Evolutionary conservation across 345 rosid species (phyloP).

Genomic region (Rhodomyrtus tomentosa): DNA sequence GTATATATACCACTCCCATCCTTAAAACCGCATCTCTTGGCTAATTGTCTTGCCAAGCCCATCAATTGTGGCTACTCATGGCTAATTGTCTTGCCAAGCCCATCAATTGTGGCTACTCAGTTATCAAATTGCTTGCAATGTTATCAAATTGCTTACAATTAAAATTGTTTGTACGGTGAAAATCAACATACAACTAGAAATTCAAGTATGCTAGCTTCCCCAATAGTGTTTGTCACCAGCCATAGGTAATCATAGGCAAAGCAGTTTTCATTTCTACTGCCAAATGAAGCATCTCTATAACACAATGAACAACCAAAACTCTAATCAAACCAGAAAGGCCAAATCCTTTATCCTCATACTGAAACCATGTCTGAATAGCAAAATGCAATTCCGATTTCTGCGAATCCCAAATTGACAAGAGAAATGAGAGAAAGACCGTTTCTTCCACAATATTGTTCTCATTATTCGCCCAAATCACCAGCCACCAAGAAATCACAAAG

Average conservation of each 20-base stretch:
- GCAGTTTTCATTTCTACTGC: background rate
- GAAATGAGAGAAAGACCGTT: background rate
- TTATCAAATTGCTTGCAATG: too few species aligned
- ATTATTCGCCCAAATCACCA: background rate
- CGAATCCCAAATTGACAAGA: background rate
- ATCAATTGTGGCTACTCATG: background rate
- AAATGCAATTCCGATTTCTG: background rate
- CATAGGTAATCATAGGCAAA: background rate
- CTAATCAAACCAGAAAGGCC: background rate
- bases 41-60: background rate
- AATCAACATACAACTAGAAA: background rate
- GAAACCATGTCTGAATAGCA: background rate
- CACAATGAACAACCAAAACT: rapidly evolving
- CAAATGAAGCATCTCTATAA: background rate
- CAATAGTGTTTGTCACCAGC: background rate
- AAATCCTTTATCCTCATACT: background rate
- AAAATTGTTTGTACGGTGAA: background rate
- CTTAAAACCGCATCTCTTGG: background rate
- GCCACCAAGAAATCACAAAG: background rate
- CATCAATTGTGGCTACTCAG: background rate
- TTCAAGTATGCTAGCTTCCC: background rate
- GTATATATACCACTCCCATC: background rate
- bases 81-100: background rate
- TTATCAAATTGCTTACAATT: background rate
- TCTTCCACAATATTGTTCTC: background rate